These are phyloP conservation scores for Penicillium cataractarum DNA, from an alignment of 495 filamentous ascomycete genomes.

Conservation along the genomic window DNA sequence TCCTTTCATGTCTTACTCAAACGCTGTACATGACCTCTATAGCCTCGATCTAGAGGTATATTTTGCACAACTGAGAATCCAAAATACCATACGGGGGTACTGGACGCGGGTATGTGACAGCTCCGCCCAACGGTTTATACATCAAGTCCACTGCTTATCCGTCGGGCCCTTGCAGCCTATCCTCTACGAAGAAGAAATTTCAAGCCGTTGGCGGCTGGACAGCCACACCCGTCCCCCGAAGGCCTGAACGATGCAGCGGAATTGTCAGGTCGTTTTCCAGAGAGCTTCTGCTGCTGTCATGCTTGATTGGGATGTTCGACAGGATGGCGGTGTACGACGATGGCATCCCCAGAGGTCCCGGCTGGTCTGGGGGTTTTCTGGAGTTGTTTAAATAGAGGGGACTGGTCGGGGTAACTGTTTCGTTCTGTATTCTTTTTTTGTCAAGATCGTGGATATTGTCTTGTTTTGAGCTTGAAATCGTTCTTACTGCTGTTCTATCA, in stretches of 20 bases:
- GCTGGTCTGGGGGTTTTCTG: constrained; percentile 10
- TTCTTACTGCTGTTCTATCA: neutral
- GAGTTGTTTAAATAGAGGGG: constrained; percentile 26
- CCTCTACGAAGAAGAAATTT: constrained; percentile 19
- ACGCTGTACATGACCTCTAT: neutral
- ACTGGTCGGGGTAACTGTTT: neutral
- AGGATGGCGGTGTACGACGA: constrained; percentile 45
- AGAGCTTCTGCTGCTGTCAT: constrained; percentile 26
- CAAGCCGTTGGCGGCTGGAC: constrained; percentile 27
- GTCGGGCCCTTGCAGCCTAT: constrained; percentile 48
- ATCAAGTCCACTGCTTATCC: constrained; percentile 28
- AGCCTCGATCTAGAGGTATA: neutral
- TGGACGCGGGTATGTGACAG: constrained; percentile 26
- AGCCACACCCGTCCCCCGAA: constrained; percentile 21
- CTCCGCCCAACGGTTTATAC: constrained; percentile 37
- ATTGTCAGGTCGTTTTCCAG: constrained; percentile 29
- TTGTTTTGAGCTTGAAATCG: neutral
- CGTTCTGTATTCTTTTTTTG: neutral
- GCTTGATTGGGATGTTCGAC: constrained; percentile 32
- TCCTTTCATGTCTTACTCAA: neutral
- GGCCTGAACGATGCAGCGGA: constrained; percentile 19
- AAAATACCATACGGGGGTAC: too few relatives aligned
- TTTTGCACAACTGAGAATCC: neutral
- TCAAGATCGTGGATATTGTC: neutral
- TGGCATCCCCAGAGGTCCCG: constrained; percentile 19